Evolutionary conservation across 73 alveolate genomes (phyloP).

Genomic region (Tetrahymena thermophila): DNA sequence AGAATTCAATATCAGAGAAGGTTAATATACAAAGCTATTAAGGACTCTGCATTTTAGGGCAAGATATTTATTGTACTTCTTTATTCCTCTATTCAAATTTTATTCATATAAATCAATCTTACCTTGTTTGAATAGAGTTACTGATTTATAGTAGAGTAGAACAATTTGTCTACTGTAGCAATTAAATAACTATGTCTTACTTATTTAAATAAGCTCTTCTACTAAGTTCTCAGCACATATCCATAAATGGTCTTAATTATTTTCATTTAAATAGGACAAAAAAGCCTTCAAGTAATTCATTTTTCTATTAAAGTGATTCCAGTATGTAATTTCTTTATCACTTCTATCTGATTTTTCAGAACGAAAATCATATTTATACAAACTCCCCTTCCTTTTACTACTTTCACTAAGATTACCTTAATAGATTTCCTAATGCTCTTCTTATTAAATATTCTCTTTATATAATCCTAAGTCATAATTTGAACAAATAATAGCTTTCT

Average conservation of each 20-base stretch:
- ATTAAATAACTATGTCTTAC: background rate
- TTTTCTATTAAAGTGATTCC: background rate
- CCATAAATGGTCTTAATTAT: background rate
- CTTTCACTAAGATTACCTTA: background rate
- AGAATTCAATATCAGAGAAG: background rate
- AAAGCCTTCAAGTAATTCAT: background rate
- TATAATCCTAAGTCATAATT: background rate
- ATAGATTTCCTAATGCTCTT: background rate
- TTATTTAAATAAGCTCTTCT: background rate
- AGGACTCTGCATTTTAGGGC: background rate
- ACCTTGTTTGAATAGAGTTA: background rate
- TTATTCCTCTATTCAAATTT: background rate
- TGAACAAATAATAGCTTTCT: background rate
- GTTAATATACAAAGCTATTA: background rate
- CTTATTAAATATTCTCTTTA: background rate
- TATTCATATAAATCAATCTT: background rate
- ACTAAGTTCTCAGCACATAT: background rate
- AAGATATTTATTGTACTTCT: background rate
- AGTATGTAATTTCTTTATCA: background rate
- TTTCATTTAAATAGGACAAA: background rate
- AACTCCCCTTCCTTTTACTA: background rate
- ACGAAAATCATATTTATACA: background rate
- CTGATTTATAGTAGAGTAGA: background rate
- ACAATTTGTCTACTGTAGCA: background rate
- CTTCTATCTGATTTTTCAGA: background rate